Conservation (phyloP, 345 rosid genomes). For the Lumnitzera littorea region DNA sequence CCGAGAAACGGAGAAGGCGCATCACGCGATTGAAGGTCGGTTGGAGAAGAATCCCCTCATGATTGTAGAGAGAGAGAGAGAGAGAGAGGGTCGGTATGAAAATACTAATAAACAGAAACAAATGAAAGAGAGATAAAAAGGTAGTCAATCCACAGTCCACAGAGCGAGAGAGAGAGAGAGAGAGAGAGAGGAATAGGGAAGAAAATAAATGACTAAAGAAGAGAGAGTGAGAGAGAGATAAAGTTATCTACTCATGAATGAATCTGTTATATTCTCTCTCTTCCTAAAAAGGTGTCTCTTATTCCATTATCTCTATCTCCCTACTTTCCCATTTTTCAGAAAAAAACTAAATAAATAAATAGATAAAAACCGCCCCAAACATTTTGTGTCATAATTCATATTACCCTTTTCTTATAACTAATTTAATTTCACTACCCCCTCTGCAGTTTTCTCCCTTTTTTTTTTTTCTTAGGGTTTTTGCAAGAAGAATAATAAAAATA, state of each 20-base stretch:
- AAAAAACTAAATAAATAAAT: background rate
- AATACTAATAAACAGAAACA: background rate
- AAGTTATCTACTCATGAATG: no score
- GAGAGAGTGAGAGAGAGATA: background rate
- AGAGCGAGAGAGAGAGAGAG: background rate
- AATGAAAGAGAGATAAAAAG: background rate
- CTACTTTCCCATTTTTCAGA: background rate
- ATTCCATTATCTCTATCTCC: background rate
- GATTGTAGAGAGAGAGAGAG: background rate
- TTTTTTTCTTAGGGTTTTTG: no score
- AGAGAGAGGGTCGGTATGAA: background rate
- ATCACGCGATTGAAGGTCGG: no score
- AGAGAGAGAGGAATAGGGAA: background rate
- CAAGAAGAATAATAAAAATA: no score
- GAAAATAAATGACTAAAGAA: background rate
- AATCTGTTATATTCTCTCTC: background rate
- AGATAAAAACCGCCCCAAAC: no score
- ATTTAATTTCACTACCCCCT: no score
- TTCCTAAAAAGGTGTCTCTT: conserved; percentile 7
- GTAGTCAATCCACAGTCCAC: conserved; percentile 11
- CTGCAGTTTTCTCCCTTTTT: no score
- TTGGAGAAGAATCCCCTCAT: background rate
- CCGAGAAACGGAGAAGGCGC: no score
- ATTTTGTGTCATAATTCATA: no score
- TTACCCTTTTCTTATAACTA: no score